These are phyloP conservation scores for Apiospora marii DNA, from an alignment of 2,329 filamentous ascomycete genomes.

Conservation along the genomic window DNA sequence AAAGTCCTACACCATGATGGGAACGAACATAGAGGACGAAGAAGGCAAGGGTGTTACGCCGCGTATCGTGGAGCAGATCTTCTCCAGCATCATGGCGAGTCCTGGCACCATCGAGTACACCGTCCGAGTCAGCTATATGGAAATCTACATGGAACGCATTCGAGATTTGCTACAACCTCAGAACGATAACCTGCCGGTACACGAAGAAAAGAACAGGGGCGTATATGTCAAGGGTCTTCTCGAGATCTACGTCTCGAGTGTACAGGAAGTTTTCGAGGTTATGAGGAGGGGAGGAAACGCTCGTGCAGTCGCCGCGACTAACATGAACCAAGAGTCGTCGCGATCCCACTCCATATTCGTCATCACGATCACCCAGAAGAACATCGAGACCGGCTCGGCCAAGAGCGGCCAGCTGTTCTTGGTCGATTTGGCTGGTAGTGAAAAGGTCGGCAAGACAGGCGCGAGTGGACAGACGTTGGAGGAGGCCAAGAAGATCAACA, in stretches of 20 bases:
- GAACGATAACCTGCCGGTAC: constrained; percentile 96
- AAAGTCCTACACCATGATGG: constrained; percentile 99
- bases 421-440: constrained; percentile 96
- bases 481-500: constrained; percentile 99
- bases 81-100: constrained; percentile 90
- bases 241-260: constrained; percentile 94
- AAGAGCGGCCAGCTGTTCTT: constrained; percentile 97
- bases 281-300: constrained; percentile 92
- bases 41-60: constrained; percentile 93
- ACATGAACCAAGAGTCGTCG: constrained; percentile 99
- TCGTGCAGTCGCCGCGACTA: constrained; percentile 92
- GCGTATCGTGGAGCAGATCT: constrained; percentile 96
- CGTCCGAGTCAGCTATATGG: constrained; percentile 99
- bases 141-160: constrained; percentile 99
- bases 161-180: constrained; percentile 90
- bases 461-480: constrained; percentile 96
- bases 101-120: constrained; percentile 97
- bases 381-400: constrained; percentile 92
- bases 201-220: constrained; percentile 95
- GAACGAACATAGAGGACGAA: constrained; percentile 90
- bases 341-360: constrained; percentile 98
- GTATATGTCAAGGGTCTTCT: constrained; percentile 96
- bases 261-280: constrained; percentile 95
- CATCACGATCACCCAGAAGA: constrained; percentile 96
- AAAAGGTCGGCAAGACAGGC: constrained; percentile 98